Percentiles rank a stretch among this genome's conserved stretches.
Evolutionary conservation across 1,139 yeast species (phyloP).

Genomic region (Geotrichum candidum): DNA sequence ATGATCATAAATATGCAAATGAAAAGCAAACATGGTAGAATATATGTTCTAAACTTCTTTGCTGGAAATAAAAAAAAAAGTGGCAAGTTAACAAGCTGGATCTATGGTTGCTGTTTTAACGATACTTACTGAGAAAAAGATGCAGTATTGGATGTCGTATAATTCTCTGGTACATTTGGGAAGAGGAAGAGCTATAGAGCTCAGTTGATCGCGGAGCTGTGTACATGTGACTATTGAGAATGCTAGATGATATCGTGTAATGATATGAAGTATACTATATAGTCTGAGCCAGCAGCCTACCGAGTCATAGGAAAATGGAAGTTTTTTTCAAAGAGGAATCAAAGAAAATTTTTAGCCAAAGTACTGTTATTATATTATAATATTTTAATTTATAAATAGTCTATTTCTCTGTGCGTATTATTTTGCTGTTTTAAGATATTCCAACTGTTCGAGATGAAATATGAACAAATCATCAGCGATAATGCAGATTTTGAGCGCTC

Average conservation of each 20-base stretch:
- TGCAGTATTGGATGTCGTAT: neutral
- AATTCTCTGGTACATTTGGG: neutral
- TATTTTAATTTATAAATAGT: neutral
- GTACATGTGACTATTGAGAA: neutral
- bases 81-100: neutral
- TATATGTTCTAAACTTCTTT: constrained; percentile 9
- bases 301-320: neutral
- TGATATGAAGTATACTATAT: neutral
- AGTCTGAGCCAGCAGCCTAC: neutral
- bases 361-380: neutral
- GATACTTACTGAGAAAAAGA: neutral
- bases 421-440: neutral
- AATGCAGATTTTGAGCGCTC: neutral
- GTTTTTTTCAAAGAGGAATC: neutral
- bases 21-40: constrained; percentile 10
- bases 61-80: neutral
- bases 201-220: neutral
- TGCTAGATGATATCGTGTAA: neutral
- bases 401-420: neutral
- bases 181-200: neutral
- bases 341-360: neutral
- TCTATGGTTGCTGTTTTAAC: neutral
- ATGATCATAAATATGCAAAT: constrained; percentile 6
- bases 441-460: neutral
- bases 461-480: neutral